Evolutionary conservation across 2,329 filamentous ascomycete genomes (phyloP), one percentile per base, ranked within the genome.

Genomic region (Pyricularia grisea): DNA sequence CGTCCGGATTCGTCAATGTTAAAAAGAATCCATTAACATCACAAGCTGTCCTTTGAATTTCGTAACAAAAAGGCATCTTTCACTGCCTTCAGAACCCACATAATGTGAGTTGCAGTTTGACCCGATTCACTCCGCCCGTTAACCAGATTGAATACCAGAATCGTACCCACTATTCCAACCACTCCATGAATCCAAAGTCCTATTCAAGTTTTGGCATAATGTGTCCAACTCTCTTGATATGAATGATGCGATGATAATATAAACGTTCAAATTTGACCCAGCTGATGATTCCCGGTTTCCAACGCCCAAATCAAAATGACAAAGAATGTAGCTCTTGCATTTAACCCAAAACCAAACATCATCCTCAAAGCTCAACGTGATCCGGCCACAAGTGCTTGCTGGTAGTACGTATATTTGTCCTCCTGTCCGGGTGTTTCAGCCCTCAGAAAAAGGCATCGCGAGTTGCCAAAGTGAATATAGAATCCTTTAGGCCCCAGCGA

Each of bases 401-500:
- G 67, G 23, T 68, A 68, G 25, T 64, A 65, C n/a, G 58, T 27
- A 31, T 64, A 68, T n/a, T 65, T 65, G 31, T 55, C 67, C 33
- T 30, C 67, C 23, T 61, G 28, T 31, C 60, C 60, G 3, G 55
- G 23, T 3, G 55, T 61, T 3, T 25, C 50, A 10, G 33, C 67
- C 67, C 60, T 63, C 23, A 68, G 42, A 28, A 68, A 68, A 14
- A 68, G 33, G 25, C 67, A 68, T 17, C 60, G 67, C 4, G 67
- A 60, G 33, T 68, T 68, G 58, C 67, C 67, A 61, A 68, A 68
- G 27, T 68, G 67, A 14, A 68, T 63, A 61, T 68, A 68, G 60
- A 64, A 68, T 14, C 67, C 67, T 9, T 65, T n/a, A 5, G 67
- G 67, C 7, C 67, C 67, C n/a, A 68, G 67, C 28, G 67, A 68